Conservation (phyloP, 2,329 filamentous ascomycete genomes). For the Lasiodiplodia theobromae region DNA sequence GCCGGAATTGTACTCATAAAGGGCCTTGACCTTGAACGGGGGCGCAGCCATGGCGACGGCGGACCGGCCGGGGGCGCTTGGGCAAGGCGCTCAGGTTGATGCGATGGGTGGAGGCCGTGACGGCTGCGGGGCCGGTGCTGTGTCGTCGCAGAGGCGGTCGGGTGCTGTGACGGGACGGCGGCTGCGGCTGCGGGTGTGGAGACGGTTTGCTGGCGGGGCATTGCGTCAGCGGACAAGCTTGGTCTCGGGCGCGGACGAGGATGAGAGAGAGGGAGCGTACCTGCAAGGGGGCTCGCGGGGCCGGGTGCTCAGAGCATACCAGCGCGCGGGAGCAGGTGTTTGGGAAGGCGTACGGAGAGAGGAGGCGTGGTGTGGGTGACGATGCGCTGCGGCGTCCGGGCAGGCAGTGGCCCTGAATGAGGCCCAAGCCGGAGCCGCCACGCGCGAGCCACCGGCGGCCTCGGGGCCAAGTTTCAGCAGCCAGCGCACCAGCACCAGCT, state of each 20-base stretch:
- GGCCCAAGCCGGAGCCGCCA: conserved; percentile 10
- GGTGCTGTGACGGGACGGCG: conserved; percentile 11
- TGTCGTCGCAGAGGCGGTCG: conserved; percentile 3
- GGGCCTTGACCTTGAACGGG: conserved; percentile 87
- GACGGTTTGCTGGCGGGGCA: conserved; percentile 30
- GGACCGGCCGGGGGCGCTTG: conserved; percentile 20
- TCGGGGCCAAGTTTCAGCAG: conserved; percentile 18
- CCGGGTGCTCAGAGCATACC: conserved; percentile 1
- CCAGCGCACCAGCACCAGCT: conserved; percentile 26
- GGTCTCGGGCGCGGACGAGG: background rate
- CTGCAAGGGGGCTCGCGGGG: background rate
- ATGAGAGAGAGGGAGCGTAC: conserved; percentile 7
- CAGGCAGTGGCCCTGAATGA: conserved; percentile 25
- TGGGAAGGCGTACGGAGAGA: conserved; percentile 3
- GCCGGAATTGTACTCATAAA: conserved; percentile 91
- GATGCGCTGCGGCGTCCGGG: conserved; percentile 9
- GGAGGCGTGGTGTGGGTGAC: conserved; percentile 27
- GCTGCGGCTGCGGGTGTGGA: conserved; percentile 11
- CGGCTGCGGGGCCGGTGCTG: background rate
- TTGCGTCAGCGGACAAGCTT: conserved; percentile 31
- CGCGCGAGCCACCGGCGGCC: conserved; percentile 7
- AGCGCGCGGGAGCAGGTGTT: background rate
- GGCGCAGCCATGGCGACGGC: conserved; percentile 27
- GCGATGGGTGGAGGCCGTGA: background rate
- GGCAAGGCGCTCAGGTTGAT: background rate